Evolutionary conservation across 257 asterid species (phyloP), one percentile per base, ranked within the genome.

Genomic region (Pogostemon cablin): DNA sequence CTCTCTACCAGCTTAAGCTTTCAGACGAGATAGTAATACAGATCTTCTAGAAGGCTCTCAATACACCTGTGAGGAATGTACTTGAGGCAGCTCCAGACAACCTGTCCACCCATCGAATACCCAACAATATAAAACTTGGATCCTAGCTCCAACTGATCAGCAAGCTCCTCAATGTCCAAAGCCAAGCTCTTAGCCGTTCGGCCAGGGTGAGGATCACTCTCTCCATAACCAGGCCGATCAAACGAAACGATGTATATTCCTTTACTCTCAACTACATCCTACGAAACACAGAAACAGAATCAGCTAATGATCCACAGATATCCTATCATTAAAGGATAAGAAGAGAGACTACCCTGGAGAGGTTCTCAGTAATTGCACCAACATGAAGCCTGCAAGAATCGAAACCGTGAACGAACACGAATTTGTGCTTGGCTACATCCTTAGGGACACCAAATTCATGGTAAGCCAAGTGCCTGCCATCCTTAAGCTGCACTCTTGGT

Each of bases 171-270:
- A 17, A 93, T 75, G 56, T 93, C 98, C 2, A 68, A 69, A 44
- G 97, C 90, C 69, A 84, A 79, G 80, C 91, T 88, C 82, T 81
- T 75, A 42, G 81, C 64, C n/a, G 95, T 86, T 41, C 85, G 84
- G 10, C 68, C 75, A 9, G 95, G 93, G 77, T 88, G 78, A 71
- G 96, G 97, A 72, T 87, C 96, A 69, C 98, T 93, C 82, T 93
- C 95, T 47, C 97, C 97, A 81, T 93, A 93, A 72, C 98, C 98
- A 46, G 98, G 91, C 55, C 97, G 84, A 72, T 93, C 98, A 55
- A 93, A 83, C 15, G 97, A 83, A 61, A 90, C 88, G 6, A 89
- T 74, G 82, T 88, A 82, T 62, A 93, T 72, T 68, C 88, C 91
- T 76, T 86, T 69, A 73, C 79, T 85, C 72, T 90, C 87, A 37